These are phyloP conservation scores for Phialocephala sp. DNA, from an alignment of 2,329 filamentous ascomycete genomes.

Conservation along the genomic window DNA sequence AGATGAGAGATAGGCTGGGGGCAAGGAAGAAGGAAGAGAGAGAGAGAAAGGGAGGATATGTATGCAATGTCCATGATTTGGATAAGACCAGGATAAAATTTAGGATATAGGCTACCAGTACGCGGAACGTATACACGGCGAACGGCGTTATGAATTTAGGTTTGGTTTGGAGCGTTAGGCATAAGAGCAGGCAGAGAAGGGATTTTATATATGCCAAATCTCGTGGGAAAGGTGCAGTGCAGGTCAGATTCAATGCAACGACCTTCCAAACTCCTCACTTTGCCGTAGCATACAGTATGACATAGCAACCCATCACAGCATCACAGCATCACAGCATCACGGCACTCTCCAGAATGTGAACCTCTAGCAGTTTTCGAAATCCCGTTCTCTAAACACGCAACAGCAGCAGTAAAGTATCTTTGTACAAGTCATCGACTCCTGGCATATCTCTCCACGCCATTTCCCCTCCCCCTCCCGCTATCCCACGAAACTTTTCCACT, in stretches of 20 bases:
- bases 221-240: too few species aligned
- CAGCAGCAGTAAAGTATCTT: slow-evolving; percentile 21
- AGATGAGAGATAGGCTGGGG: not conserved
- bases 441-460: slow-evolving; percentile 2
- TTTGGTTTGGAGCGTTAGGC: not conserved
- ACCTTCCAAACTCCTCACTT: too few species aligned
- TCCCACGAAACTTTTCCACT: not conserved
- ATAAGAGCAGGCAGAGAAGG: not conserved
- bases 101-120: too few species aligned
- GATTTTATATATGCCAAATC: slow-evolving; percentile 7
- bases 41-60: too few species aligned
- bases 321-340: not conserved
- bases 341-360: not conserved
- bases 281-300: too few species aligned
- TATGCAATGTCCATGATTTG: too few species aligned
- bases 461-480: too few species aligned
- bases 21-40: not conserved
- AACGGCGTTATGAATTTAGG: slow-evolving; percentile 2
- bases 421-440: slow-evolving; percentile 33
- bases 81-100: too few species aligned
- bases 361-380: not conserved
- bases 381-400: slow-evolving; percentile 21
- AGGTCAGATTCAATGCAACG: too few species aligned
- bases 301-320: not conserved
- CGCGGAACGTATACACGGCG: not conserved